Base-by-base conservation (phyloP, 225 moss, liverwort and hornwort species). In the Anthoceros angustus region DNA sequence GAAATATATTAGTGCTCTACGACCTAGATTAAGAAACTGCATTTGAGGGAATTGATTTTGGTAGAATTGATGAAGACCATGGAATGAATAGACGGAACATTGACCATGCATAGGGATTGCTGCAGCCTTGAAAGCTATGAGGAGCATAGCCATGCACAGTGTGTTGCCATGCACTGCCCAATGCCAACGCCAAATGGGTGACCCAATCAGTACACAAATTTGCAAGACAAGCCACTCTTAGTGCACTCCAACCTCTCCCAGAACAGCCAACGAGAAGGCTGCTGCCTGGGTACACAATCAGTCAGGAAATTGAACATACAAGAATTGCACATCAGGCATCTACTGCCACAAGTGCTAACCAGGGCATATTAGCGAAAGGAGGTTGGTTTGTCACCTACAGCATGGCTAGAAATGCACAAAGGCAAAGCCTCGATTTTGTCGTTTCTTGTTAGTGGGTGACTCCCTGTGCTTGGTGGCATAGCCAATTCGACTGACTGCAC, bases 381-480 rank as follows among this genome's bases (percentile, higher is more conserved):
- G 49, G 48, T 50, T 20, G 39, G 63, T 26, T 15, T 32, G 32
- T 32, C 32, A 71, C 71, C 18, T 55, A 71, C 71, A 71, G 71
- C 71, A 66, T 71, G 71, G 24, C 50, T 71, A 16, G 41, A 71
- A 71, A 41, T 71, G 71, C 9, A 71, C 71, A 41, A 71, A 71
- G 4, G 71, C 71, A 66, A 71, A 71, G 24, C 71, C 71, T 42
- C 71, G 71, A 71, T 71, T 71, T 41, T 66, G 43, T 50, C 65
- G 71, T 40, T 66, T 71, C 55, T 71, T 71, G 42, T 65, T 65
- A n/a, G 39, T 32, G 18, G 65, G 64, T 9, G 49, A 55, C 18
- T 70, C 43, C 25, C 71, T 9, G 40, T 24, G 23, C 39, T 66
- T 25, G 65, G 71, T 48, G 71, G 71, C 64, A 71, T 71, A 7